A percentile compares a stretch with the other conserved stretches of the same genome.
Conservation (phyloP, 2,329 filamentous ascomycete species). For the Aspergillus sp. region DNA sequence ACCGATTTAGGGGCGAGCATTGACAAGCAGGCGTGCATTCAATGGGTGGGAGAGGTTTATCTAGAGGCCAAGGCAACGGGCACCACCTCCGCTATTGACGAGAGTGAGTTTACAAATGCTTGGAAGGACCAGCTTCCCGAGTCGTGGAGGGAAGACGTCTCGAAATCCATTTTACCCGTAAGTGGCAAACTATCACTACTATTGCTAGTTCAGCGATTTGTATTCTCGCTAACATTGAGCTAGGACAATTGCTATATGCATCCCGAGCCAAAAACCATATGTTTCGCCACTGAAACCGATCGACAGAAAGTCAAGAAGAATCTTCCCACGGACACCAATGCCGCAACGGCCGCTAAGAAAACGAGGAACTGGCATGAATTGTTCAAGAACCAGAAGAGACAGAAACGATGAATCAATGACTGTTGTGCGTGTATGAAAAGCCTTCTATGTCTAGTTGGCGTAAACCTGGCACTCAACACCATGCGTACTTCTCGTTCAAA, state of each 20-base stretch:
- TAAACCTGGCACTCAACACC: slow-evolving; percentile 39
- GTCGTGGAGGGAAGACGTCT: slow-evolving; percentile 38
- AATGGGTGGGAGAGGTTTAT: slow-evolving; percentile 42
- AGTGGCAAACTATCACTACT: slow-evolving; percentile 1
- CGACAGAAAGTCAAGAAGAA: slow-evolving; percentile 29
- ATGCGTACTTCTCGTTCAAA: slow-evolving; percentile 51
- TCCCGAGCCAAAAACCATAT: slow-evolving; percentile 38
- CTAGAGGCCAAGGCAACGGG: slow-evolving; percentile 39
- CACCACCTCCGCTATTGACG: slow-evolving; percentile 27
- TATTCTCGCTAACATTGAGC: not conserved
- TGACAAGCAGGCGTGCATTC: slow-evolving; percentile 33
- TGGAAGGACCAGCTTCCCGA: slow-evolving; percentile 48
- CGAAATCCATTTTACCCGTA: slow-evolving; percentile 35
- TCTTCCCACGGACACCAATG: slow-evolving; percentile 21
- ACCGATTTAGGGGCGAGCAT: slow-evolving; percentile 39
- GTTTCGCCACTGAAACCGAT: slow-evolving; percentile 33
- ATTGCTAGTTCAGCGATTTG: not conserved
- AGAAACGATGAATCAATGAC: slow-evolving; percentile 25
- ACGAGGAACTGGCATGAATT: slow-evolving; percentile 46
- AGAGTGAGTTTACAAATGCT: slow-evolving; percentile 34
- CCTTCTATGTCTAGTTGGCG: slow-evolving; percentile 10
- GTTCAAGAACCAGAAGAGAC: slow-evolving; percentile 37
- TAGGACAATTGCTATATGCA: slow-evolving; percentile 34
- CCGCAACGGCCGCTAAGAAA: slow-evolving; percentile 31
- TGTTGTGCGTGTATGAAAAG: not conserved